These are phyloP conservation scores for Geotrichum histeridarum DNA, from an alignment of 1,139 yeast genomes.

Conservation along the genomic window DNA sequence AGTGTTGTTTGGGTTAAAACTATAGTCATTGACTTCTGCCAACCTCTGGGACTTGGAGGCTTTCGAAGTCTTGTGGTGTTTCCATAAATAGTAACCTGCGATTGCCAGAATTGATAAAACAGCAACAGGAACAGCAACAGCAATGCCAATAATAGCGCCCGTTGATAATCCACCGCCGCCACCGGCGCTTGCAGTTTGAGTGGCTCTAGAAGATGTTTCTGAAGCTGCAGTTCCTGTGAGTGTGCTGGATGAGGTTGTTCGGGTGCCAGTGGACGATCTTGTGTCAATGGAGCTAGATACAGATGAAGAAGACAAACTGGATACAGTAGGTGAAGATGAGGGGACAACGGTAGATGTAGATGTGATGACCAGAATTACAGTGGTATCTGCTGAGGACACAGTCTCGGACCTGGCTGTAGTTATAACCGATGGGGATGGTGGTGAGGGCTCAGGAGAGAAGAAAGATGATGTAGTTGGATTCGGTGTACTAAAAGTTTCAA, in stretches of 20 bases:
- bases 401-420: background rate
- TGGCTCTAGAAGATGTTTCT: background rate
- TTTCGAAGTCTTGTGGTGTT: slow-evolving; percentile 13
- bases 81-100: slow-evolving; percentile 16
- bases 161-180: slow-evolving; percentile 6
- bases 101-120: slow-evolving; percentile 11
- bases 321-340: slow-evolving; percentile 2
- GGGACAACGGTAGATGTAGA: slow-evolving; percentile 18
- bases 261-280: slow-evolving; percentile 1
- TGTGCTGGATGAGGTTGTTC: background rate
- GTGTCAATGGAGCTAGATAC: background rate
- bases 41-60: slow-evolving; percentile 17
- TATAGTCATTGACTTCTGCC: slow-evolving; percentile 20
- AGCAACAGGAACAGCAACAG: slow-evolving; percentile 20
- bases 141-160: slow-evolving; percentile 17
- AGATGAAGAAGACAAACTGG: background rate
- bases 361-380: slow-evolving; percentile 18
- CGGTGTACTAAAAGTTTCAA: no score
- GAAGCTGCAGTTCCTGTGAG: background rate
- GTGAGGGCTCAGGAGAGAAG: no score
- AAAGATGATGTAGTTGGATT: no score
- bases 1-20: slow-evolving; percentile 17
- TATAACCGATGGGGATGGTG: no score
- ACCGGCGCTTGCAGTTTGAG: background rate
- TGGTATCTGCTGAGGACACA: slow-evolving; percentile 17